These are phyloP conservation scores for Aquilaria agallochum DNA, from an alignment of 441 rosid genomes.

Conservation along the genomic window DNA sequence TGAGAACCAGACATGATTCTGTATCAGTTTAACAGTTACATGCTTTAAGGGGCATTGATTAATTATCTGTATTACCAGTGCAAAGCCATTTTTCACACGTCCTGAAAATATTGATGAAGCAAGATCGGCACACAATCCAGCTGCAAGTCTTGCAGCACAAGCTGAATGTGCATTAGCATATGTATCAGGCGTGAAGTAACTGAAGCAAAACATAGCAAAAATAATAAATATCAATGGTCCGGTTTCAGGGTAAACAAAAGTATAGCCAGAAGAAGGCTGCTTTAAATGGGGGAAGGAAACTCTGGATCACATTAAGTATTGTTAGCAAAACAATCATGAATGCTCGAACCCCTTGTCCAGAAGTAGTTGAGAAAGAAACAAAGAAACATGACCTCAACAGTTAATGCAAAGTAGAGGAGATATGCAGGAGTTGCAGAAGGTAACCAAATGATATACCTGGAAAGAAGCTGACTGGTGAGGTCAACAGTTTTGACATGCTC, in stretches of 20 bases:
- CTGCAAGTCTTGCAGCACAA: slow-evolving; percentile 96
- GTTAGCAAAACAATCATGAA: no score
- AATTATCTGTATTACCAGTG: slow-evolving; percentile 61
- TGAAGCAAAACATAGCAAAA: slow-evolving; percentile 30
- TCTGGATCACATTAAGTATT: no score
- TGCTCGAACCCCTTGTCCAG: no score
- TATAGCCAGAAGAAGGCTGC: no score
- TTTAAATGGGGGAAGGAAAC: no score
- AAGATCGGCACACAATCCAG: slow-evolving; percentile 98
- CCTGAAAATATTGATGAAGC: slow-evolving; percentile 82
- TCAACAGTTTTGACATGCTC: slow-evolving; percentile 84
- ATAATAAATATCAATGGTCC: neutral
- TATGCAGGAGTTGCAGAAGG: no score
- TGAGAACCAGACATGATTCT: neutral
- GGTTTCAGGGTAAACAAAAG: no score
- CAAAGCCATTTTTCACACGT: slow-evolving; percentile 85
- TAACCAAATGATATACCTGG: slow-evolving; percentile 47
- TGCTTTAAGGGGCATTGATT: slow-evolving; percentile 4
- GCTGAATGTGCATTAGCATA: slow-evolving; percentile 99
- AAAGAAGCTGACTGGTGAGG: slow-evolving; percentile 61
- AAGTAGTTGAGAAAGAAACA: no score
- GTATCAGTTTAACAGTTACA: slow-evolving; percentile 8
- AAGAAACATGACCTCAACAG: no score
- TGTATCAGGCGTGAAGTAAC: slow-evolving; percentile 96
- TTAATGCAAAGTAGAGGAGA: no score